phyloP scores from a whole-genome alignment of 2,329 filamentous ascomycete species.

The Verticillium dahliae region DNA sequence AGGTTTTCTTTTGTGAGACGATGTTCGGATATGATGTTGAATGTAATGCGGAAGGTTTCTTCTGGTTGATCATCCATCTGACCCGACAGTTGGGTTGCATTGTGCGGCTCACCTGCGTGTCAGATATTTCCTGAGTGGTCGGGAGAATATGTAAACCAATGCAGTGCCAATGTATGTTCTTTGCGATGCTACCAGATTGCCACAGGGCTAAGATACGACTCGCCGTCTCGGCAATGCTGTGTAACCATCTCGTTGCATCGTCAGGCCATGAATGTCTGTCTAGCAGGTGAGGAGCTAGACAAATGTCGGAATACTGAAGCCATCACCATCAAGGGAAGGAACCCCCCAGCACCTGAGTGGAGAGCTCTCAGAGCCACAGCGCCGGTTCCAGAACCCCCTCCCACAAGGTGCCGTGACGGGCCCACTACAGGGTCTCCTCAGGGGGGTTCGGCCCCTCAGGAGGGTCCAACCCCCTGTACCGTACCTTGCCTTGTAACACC shows the following conservation, averaged over 20 bases:
- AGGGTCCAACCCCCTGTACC: background rate
- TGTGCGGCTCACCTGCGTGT: background rate
- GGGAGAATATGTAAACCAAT: background rate
- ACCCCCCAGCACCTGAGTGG: background rate
- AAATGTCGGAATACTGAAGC: background rate
- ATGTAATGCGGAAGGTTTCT: too few species aligned
- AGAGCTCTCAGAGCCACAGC: background rate
- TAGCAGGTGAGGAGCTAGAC: too few species aligned
- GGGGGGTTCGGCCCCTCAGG: background rate
- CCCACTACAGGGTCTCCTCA: background rate
- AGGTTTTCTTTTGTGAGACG: background rate
- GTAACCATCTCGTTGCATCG: too few species aligned
- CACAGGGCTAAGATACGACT: too few species aligned
- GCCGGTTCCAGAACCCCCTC: background rate
- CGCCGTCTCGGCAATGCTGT: too few species aligned
- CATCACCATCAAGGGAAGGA: background rate
- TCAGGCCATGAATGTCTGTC: too few species aligned
- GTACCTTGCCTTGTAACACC: background rate
- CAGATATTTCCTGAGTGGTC: background rate
- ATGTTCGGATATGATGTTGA: background rate
- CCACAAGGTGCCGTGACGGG: background rate
- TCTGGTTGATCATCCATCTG: background rate
- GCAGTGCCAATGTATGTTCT: too few species aligned
- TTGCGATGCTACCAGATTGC: too few species aligned
- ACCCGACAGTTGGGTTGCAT: background rate